Base-by-base conservation (phyloP, 768 basidiomycete genomes). In the Exidia glandulosa region DNA sequence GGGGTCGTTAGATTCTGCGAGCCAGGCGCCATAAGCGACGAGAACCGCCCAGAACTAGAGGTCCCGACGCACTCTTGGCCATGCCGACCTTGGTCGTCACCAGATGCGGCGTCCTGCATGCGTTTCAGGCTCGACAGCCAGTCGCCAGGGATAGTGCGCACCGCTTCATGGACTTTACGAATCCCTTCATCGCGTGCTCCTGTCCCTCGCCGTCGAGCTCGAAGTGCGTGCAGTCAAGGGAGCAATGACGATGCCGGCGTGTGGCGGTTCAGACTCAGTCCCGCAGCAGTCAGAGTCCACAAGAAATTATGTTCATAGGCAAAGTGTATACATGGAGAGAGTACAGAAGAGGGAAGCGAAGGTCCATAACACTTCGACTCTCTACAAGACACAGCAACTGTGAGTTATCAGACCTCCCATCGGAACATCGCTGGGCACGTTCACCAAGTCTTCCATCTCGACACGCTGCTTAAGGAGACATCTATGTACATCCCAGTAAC, bases 61-160 rank as follows among this genome's bases (percentile, higher is more conserved):
- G 13, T 54, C 16, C 12, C 23, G 16, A 23, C 48, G 64, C 69
- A 95, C 95, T 94, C 81, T 95, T 95, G 34, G 93, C 73, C 83
- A 93, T 87, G 32, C 96, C 96, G 66, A 88, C 86, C 77, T 85
- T 90, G 67, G 81, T 81, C 60, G 88, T 90, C 70, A 99, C 77
- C 68, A 90, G 75, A 74, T 94, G 92, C 68, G 96, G 96, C 59
- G 94, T 94, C 68, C 94, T 92, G 69, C 34, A 59, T 59, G 50
- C 19, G 6, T 2, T 5, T 58, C 50, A 48, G 55, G 3, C 14
- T 50, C 33, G 32, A 19, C 25, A 14, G 23, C 52, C 25, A 45
- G 37, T 16, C 3, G 23, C 29, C 7, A 37, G 47, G 3, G 47
- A 41, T 57, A 25, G 29, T 10, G 29, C 34, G 33, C 25, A 41